Base-by-base conservation (phyloP, 2,329 filamentous ascomycete genomes). In the Xylariaceae sp. region DNA sequence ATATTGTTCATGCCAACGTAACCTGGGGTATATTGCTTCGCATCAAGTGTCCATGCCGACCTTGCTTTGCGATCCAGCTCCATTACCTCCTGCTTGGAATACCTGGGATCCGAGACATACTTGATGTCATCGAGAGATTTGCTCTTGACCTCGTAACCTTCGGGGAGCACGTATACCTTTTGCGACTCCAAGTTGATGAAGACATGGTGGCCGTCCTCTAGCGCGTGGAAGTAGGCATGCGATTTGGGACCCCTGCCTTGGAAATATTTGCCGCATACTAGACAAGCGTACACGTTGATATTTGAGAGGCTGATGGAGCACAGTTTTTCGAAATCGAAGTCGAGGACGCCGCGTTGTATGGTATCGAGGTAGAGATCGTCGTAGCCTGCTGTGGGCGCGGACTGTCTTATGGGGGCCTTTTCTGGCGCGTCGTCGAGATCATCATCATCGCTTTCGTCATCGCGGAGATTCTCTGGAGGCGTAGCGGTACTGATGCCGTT, bases 1-100 rank as follows among this genome's bases (percentile, higher is more conserved):
- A 98, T 96, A 70, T 98, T 98, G 76, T 98, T 98, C 88, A 98
- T 94, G 55, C 93, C 93, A 50, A 98, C 89, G 64, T 91, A 98
- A 5, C 93, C 92, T 17, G 93, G 93, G 55, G 85, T 85, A 69
- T 98, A 98, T 64, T 86, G 82, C 67, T 86, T 88, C 52, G 89
- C 89, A 40, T 76, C 75, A 34, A 97, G 76, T 59, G 95, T 92
- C 78, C 85, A 90, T 36, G 82, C 80, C 16, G 72, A 75, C 60
- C 76, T 75, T 42, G 73, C 71, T 54, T 75, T 67, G 42, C 82
- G 79, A 69, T 97, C 93, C 54, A 97, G 71, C 58, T 82, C 81
- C 59, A 81, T 76, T 23, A 97, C 91, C 61, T 97, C 88, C 33
- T 80, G 76, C 60, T 83, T 86, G 29, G 82, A 83, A 65, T 95